Percentiles rank a stretch among this genome's conserved stretches.
Evolutionary conservation across 495 filamentous ascomycete species (phyloP).

Genomic region (Podospora didyma): DNA sequence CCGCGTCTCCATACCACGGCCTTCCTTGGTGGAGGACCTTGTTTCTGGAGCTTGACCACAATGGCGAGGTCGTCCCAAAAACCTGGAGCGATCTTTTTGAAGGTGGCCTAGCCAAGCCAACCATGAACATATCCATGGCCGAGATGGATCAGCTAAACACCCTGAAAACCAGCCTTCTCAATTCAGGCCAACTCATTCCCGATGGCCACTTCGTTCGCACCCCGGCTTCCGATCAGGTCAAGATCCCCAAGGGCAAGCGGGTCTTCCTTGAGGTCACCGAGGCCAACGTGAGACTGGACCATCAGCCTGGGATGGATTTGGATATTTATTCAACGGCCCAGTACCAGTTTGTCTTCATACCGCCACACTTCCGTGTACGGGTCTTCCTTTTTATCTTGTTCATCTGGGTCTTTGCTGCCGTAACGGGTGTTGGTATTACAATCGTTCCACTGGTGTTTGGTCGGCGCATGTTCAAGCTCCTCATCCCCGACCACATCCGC

Average conservation of each 20-base stretch:
- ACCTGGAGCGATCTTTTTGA: slow-evolving; percentile 40
- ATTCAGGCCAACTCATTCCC: slow-evolving; percentile 40
- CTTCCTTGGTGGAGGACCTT: slow-evolving; percentile 28
- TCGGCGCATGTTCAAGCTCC: slow-evolving; percentile 63
- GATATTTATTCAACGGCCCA: slow-evolving; percentile 65
- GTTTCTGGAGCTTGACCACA: slow-evolving; percentile 35
- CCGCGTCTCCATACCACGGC: slow-evolving; percentile 20
- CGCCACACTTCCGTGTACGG: slow-evolving; percentile 75
- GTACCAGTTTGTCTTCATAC: slow-evolving; percentile 84
- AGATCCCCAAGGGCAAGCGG: slow-evolving; percentile 74
- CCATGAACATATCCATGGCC: slow-evolving; percentile 15
- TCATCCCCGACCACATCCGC: slow-evolving; percentile 62
- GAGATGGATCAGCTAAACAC: slow-evolving; percentile 19
- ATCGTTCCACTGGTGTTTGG: slow-evolving; percentile 82
- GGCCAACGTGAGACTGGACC: slow-evolving; percentile 62
- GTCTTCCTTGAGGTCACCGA: slow-evolving; percentile 83
- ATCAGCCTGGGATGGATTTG: slow-evolving; percentile 43
- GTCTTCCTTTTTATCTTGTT: slow-evolving; percentile 81
- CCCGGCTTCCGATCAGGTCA: slow-evolving; percentile 88
- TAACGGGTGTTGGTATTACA: slow-evolving; percentile 85
- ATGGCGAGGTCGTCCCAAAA: slow-evolving; percentile 30
- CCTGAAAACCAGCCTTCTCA: slow-evolving; percentile 39
- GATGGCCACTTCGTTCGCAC: slow-evolving; percentile 86
- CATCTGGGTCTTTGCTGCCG: slow-evolving; percentile 91
- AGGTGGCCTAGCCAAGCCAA: slow-evolving; percentile 31